Evolutionary conservation across 1,284 basidiomycete species (phyloP).

Genomic region (Schizophyllum commune): DNA sequence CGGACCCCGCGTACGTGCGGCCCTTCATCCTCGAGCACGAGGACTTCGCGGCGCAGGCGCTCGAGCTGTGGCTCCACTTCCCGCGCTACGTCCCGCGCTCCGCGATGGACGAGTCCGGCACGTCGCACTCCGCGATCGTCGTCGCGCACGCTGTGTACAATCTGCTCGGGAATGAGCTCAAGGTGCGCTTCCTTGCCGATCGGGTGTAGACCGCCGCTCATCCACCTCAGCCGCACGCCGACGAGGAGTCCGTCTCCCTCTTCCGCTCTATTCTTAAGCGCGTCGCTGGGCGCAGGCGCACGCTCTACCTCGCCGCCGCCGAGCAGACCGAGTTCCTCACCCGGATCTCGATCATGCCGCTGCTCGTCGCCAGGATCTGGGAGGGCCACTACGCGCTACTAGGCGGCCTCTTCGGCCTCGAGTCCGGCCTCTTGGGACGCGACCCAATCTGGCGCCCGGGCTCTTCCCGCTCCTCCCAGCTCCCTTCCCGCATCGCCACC

Average conservation of each 20-base stretch:
- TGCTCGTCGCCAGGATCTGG: background rate
- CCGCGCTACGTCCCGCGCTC: background rate
- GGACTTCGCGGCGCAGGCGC: background rate
- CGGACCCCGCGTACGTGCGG: background rate
- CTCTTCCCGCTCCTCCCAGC: background rate
- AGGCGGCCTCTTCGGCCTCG: background rate
- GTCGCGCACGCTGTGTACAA: background rate
- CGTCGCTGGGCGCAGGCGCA: background rate
- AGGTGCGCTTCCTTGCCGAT: no score
- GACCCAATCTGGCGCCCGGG: no score
- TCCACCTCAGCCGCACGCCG: background rate
- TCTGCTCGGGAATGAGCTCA: background rate
- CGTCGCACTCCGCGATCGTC: background rate
- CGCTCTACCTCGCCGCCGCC: background rate
- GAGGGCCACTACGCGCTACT: background rate
- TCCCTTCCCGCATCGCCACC: background rate
- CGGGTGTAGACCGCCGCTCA: no score
- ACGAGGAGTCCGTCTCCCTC: background rate
- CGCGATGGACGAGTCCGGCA: background rate
- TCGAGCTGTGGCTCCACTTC: background rate
- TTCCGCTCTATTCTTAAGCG: background rate
- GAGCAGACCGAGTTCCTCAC: background rate
- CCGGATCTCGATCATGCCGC: background rate
- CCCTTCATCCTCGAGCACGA: background rate
- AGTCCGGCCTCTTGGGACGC: no score